phyloP scores from a whole-genome alignment of 1,284 basidiomycete genomes.

The Boletellus deceptivus region DNA sequence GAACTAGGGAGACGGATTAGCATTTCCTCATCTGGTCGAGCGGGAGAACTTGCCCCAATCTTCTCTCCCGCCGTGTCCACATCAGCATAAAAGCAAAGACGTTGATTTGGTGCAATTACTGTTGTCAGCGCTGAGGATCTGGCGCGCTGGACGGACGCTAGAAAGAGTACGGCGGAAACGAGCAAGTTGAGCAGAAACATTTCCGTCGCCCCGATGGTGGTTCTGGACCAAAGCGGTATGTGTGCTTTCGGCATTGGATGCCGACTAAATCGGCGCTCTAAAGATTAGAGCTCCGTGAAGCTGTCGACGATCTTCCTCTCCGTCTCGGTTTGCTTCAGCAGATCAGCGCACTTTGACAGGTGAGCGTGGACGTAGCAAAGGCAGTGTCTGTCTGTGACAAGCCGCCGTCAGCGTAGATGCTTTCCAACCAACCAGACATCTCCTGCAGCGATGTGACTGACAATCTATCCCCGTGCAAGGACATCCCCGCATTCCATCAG shows the following conservation, averaged over 20 bases:
- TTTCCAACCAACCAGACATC: constrained; percentile 1
- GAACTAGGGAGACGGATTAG: constrained; percentile 39
- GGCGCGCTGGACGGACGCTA: constrained; percentile 20
- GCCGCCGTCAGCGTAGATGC: constrained; percentile 2
- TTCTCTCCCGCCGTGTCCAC: constrained; percentile 95
- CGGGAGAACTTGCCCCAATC: constrained; percentile 65
- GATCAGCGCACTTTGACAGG: constrained; percentile 16
- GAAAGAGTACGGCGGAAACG: constrained; percentile 18
- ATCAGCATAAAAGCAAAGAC: constrained; percentile 93
- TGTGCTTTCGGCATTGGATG: constrained; percentile 19
- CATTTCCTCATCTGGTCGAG: not conserved
- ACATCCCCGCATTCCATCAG: constrained; percentile 9
- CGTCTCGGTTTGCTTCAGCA: not conserved
- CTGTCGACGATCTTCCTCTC: not conserved
- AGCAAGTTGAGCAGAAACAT: constrained; percentile 28
- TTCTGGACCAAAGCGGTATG: no score
- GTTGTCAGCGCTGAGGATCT: constrained; percentile 83
- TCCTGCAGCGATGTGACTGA: constrained; percentile 9
- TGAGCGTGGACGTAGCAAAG: constrained; percentile 1
- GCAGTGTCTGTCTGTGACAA: not conserved
- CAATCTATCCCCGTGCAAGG: constrained; percentile 5
- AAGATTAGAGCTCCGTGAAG: constrained; percentile 16
- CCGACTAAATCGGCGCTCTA: constrained; percentile 16
- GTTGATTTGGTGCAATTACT: constrained; percentile 80
- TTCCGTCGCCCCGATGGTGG: not conserved